A percentile compares a stretch with the other conserved stretches of the same genome.
These are phyloP conservation scores for Solioccasus polychromus DNA, from an alignment of 768 basidiomycete genomes.

Conservation along the genomic window DNA sequence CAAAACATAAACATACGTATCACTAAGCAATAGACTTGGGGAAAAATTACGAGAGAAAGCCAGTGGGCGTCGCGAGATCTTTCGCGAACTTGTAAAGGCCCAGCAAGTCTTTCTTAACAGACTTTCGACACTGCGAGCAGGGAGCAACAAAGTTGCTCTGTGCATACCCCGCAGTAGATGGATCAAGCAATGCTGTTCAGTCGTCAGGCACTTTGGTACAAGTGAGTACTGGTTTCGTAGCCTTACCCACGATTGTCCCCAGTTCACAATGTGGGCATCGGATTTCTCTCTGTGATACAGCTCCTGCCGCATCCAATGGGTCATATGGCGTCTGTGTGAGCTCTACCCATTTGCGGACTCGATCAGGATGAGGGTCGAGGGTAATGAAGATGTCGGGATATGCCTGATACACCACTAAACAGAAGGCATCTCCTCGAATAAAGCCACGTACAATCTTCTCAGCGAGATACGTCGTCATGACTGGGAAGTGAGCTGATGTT, in stretches of 20 bases:
- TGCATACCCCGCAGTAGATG: conserved; percentile 43
- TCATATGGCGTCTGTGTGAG: conserved; percentile 5
- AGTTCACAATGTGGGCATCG: conserved; percentile 30
- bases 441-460: conserved; percentile 9
- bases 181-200: conserved; percentile 36
- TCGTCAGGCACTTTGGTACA: neutral
- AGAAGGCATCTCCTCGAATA: neutral
- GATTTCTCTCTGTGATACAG: conserved; percentile 20
- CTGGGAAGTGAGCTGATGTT: neutral
- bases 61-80: conserved; percentile 27
- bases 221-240: neutral
- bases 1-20: neutral
- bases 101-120: conserved; percentile 38
- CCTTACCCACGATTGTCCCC: conserved; percentile 21
- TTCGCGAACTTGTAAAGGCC: conserved; percentile 37
- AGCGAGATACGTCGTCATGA: conserved; percentile 7
- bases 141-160: conserved; percentile 37
- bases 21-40: neutral
- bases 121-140: conserved; percentile 35
- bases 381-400: conserved; percentile 9
- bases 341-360: conserved; percentile 6
- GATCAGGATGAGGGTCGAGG: conserved; percentile 3
- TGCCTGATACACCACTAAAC: conserved; percentile 3
- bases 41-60: conserved; percentile 31
- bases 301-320: conserved; percentile 20